Base-by-base conservation (phyloP, 306 rosid species). In the Prunus davidiana region DNA sequence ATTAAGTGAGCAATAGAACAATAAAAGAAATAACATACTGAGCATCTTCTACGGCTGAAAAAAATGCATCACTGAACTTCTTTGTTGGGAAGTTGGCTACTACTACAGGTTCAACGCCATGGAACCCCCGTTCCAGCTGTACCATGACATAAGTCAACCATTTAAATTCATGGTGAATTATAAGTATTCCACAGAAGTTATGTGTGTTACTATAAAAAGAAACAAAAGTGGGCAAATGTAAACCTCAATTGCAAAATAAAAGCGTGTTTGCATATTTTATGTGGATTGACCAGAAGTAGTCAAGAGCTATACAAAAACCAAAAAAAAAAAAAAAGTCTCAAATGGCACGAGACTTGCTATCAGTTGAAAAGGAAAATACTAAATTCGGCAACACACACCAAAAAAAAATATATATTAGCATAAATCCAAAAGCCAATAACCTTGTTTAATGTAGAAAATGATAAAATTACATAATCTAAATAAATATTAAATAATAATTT, bases 121-220 rank as follows among this genome's bases (percentile, higher is more conserved):
- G 91, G 50, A 79, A 86, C 45, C 97, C 97, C 63, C 86, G 85
- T 77, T 93, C 98, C 84, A 93, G 82, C 98, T 93, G 82, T 72
- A 83, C 54, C 68, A 76, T 10, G 27, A 67, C 60, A 49, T 0
- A 78, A 62, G 71, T 73, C 58, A 71, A 70, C 67, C 51, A 66
- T 41, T 68, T 71, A 75, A 76, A 72, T 27, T 71, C 75, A 76
- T 56, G 46, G 58, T 68, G 78, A 80, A 81, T 38, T 38, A 76
- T 78, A 73, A 34, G 25, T 56, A 79, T 22, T 64, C 15, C 77
- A 79, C 45, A 70, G 66, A 64, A 69, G 69, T 67, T 56, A 65
- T 19, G 76, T 78, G 7, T 67, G 32, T 43, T 49, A 68, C 81
- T 76, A 77, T 32, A 68, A 71, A 76, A 63, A 46, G 50, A 76